Base-by-base conservation (phyloP, 106 monocot genomes). In the Vanilla planifolia region DNA sequence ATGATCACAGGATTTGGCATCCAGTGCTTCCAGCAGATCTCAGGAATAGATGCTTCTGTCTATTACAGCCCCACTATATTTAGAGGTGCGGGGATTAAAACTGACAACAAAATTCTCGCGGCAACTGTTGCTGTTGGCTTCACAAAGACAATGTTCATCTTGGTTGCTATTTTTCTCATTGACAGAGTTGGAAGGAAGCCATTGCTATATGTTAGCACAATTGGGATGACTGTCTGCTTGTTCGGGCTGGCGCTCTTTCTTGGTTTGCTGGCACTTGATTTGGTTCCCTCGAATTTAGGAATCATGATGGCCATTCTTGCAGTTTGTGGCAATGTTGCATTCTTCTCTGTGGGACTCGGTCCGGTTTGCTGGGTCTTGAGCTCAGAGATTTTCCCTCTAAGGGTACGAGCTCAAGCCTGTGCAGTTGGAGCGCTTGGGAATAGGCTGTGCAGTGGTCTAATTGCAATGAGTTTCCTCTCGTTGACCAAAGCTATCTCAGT, bases 81-180 rank as follows among this genome's bases (percentile, higher is more conserved):
- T 35, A 66, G 69, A 26, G 77, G 79, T 53, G 96, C 96, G 22
- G 96, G 96, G n/a, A 85, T 98, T 48, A 24, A 66, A 28, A 75
- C 85, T 21, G 79, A 88, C 16, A 66, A 43, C 0, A 29, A 55
- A 14, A 65, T 91, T 73, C 87, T 98, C 32, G 92, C 67, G 23
- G 91, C 96, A 21, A 98, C 96, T 6, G 91, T 98, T 67, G 96
- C 96, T 48, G 91, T 98, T 68, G 96, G 96, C 23, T 85, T 98
- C 33, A 60, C 75, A 16, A 98, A 98, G 47, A 98, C 96, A 19
- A 45, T 61, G 8, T 98, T 98, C 63, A 98, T 98, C 28, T 72
- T 92, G 61, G 77, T 98, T 20, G 87, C 96, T 27, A 92, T 92
- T 20, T 30, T 98, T 61, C 82, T 98, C 1, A 87, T 98, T 26